phyloP scores from a whole-genome alignment of 345 rosid species.

The Arabis alpina region DNA sequence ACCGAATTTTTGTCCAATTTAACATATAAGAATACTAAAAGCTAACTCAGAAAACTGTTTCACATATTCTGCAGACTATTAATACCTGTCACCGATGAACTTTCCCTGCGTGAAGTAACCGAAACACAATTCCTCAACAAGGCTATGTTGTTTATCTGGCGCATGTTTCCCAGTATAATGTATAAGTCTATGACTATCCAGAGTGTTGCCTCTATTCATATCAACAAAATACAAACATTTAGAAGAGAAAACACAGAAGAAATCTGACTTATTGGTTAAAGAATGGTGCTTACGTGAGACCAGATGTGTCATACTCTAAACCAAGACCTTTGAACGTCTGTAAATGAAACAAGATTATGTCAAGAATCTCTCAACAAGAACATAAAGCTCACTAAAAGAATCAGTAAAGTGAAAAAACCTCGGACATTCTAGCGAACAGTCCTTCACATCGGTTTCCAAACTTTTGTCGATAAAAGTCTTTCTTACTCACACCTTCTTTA shows the following conservation, averaged over 20 bases:
- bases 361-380: slow-evolving; percentile 19
- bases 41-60: too few species aligned
- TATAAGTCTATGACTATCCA: slow-evolving; percentile 92
- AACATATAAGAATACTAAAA: background rate
- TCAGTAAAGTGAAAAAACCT: slow-evolving; percentile 51
- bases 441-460: slow-evolving; percentile 63
- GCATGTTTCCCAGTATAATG: slow-evolving; percentile 67
- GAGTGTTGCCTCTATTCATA: slow-evolving; percentile 65
- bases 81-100: slow-evolving; percentile 77
- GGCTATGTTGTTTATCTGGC: slow-evolving; percentile 71
- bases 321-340: slow-evolving; percentile 77
- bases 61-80: too few species aligned
- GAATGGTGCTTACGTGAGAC: slow-evolving; percentile 73
- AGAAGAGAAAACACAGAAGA: background rate
- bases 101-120: slow-evolving; percentile 93
- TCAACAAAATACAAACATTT: slow-evolving; percentile 11
- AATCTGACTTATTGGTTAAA: slow-evolving; percentile 1
- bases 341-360: slow-evolving; percentile 31
- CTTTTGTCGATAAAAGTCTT: slow-evolving; percentile 61
- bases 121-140: slow-evolving; percentile 74
- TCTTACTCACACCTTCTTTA: slow-evolving; percentile 82
- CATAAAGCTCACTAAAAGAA: slow-evolving; percentile 10
- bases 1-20: background rate
- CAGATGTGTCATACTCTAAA: slow-evolving; percentile 73
- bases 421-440: slow-evolving; percentile 58